These are phyloP conservation scores for Purpureocillium lavendulum DNA, from an alignment of 2,329 filamentous ascomycete genomes.

Conservation along the genomic window DNA sequence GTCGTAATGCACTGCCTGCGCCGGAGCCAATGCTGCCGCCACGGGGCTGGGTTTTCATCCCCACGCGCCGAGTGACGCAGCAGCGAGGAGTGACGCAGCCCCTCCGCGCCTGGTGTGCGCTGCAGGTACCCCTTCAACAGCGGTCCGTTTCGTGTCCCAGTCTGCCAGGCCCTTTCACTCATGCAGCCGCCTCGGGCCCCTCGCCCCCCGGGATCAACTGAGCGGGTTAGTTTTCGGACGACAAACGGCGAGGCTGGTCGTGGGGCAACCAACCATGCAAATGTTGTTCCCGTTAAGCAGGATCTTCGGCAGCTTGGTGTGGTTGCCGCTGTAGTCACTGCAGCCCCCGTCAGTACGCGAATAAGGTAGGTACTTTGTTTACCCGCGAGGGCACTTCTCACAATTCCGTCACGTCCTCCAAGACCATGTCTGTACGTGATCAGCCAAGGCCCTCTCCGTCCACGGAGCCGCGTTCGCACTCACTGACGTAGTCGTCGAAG, in stretches of 20 bases:
- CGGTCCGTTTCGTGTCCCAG: not conserved
- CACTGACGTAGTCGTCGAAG: constrained; percentile 99
- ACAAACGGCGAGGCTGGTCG: too few species aligned
- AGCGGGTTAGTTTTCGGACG: constrained; percentile 5
- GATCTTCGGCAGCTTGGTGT: constrained; percentile 88
- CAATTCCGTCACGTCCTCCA: constrained; percentile 97
- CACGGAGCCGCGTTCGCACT: constrained; percentile 34
- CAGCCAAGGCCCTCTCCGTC: too few species aligned
- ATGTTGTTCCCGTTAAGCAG: constrained; percentile 97
- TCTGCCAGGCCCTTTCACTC: not conserved
- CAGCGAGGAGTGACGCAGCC: too few species aligned
- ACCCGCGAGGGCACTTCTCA: constrained; percentile 32
- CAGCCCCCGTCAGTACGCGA: constrained; percentile 8
- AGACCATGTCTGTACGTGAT: constrained; percentile 72
- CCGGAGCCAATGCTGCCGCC: not conserved
- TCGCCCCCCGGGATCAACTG: constrained; percentile 77
- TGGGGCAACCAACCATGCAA: constrained; percentile 75
- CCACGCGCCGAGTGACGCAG: too few species aligned
- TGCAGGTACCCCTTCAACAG: too few species aligned
- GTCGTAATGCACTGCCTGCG: not conserved
- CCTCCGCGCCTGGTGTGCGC: too few species aligned
- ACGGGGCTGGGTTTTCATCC: not conserved
- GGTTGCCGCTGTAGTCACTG: constrained; percentile 84
- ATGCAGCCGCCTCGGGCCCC: constrained; percentile 38
- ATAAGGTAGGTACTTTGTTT: too few species aligned